Evolutionary conservation across 2,329 filamentous ascomycete genomes (phyloP).

Genomic region (Pleochaeta shiraiana): DNA sequence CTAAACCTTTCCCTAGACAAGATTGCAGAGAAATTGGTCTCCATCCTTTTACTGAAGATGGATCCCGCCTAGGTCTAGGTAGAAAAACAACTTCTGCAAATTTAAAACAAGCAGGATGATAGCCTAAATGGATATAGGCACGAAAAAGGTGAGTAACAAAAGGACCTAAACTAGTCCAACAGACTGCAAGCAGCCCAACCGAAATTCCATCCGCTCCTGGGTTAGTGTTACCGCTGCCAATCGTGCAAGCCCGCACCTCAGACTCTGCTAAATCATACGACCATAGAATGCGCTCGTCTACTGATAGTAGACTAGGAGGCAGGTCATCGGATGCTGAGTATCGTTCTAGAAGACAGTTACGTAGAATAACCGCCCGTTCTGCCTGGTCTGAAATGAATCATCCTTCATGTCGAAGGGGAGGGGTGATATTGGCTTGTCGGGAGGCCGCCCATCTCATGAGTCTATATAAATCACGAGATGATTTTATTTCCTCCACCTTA

Average conservation of each 20-base stretch:
- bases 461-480: background rate
- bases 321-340: background rate
- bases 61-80: background rate
- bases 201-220: background rate
- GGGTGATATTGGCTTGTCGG: background rate
- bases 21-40: background rate
- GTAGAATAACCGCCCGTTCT: background rate
- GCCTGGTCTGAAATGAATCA: background rate
- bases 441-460: background rate
- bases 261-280: background rate
- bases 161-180: background rate
- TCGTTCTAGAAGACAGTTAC: background rate
- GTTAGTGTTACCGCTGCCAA: background rate
- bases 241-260: background rate
- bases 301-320: background rate
- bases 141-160: background rate
- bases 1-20: background rate
- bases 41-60: background rate
- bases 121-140: background rate
- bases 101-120: background rate
- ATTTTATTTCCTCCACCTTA: background rate
- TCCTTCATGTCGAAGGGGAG: background rate
- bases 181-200: background rate
- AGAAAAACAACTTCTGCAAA: background rate
- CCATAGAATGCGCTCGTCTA: background rate